Base-by-base conservation (phyloP, 2,329 filamentous ascomycete genomes). In the Scedosporium minutisporum region DNA sequence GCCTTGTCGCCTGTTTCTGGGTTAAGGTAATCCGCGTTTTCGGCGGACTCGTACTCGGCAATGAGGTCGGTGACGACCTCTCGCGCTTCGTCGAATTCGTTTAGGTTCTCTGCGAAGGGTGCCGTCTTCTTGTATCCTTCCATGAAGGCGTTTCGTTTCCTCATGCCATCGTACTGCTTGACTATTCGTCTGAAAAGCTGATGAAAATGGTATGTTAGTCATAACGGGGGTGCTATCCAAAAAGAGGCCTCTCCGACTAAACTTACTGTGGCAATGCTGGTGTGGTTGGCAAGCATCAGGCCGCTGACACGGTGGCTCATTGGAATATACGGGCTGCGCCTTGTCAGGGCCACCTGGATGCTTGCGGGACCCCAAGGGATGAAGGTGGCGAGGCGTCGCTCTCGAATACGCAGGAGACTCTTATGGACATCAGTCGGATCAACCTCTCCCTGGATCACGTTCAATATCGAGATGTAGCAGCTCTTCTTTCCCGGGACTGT, bases 341-440 rank as follows among this genome's bases (percentile, higher is more conserved):
- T 96, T 2, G 95, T 97, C 65, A 99, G 77, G 3, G 95, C 96
- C 12, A 99, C 95, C 75, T 99, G 95, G 67, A 99, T 99, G 71
- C 91, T 96, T 29, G 95, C 95, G 1, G 95, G 95, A 0, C 95
- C 95, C 95, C 95, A 99, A 9, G 96, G 95, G 66, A 99, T 99
- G 72, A 99, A 99, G 0, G 91, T 96, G 9, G 95, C 96, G 62
- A 99, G 83, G 64, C 91, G 87, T 59, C 95, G 88, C 79, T 99
- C 95, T 59, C 95, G 88, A 71, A 99, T 99, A 67, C 95, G 90
- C 64, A 99, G 85, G 63, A 99, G 80, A 67, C 93, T 97, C 83
- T 99, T 99, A 80, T 99, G 95, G 63, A 99, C 91, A 75, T 99
- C 96, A 3, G 93, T 97, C 7, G 95, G 93, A 72, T 99, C 96